A percentile compares a stretch with the other conserved stretches of the same genome.
Evolutionary conservation across 768 basidiomycete genomes (phyloP).

Genomic region (Phlebiopsis flavidoalba): DNA sequence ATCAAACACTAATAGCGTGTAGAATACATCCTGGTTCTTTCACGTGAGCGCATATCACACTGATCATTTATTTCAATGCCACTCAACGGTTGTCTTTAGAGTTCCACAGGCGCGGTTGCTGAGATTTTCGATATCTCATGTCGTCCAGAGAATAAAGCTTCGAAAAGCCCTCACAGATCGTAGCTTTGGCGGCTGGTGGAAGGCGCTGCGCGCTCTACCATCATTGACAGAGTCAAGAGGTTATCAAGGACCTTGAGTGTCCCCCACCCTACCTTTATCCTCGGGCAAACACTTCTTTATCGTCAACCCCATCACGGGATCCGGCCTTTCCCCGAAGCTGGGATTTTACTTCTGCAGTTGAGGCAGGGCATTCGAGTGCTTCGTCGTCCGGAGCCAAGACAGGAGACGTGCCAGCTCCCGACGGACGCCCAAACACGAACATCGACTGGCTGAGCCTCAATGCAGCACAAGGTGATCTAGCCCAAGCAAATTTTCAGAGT

Average conservation of each 20-base stretch:
- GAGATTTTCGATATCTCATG: no score
- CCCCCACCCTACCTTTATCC: conserved; percentile 18
- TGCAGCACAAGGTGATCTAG: conserved; percentile 42
- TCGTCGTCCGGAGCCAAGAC: conserved; percentile 41
- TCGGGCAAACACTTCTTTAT: conserved; percentile 59
- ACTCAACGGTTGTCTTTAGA: no score
- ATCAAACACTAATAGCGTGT: no score
- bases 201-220: no score
- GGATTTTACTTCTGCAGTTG: conserved; percentile 46
- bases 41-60: no score
- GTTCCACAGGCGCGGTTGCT: no score
- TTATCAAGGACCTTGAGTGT: conserved; percentile 10
- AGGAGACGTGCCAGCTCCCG: conserved; percentile 38
- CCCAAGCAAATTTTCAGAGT: conserved; percentile 46
- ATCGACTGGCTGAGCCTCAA: conserved; percentile 54
- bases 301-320: conserved; percentile 36
- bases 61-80: no score
- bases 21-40: no score
- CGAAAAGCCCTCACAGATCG: no score
- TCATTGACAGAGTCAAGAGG: no score
- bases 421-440: conserved; percentile 32
- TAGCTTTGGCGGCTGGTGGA: no score
- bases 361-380: conserved; percentile 37
- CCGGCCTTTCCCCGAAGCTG: conserved; percentile 44
- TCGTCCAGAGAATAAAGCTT: no score